phyloP scores from a whole-genome alignment of 2,329 filamentous ascomycete genomes.

The Fusarium anguioides region DNA sequence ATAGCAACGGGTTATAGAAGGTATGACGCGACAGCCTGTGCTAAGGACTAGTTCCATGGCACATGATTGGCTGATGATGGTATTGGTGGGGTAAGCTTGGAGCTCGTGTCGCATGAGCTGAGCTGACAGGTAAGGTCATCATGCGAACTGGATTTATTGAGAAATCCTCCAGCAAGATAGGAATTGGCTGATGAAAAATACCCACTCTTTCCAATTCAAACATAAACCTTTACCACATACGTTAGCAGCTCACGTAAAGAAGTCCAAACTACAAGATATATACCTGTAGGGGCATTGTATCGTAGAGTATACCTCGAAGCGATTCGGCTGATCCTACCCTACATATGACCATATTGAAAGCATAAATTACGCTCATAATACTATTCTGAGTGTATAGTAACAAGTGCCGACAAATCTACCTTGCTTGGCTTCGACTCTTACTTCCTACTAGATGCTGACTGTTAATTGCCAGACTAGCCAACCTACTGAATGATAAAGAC shows the following conservation, averaged over 20 bases:
- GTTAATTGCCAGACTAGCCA: too few species aligned
- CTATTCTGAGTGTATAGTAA: too few species aligned
- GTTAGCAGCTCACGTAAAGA: background rate
- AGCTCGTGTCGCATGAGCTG: background rate
- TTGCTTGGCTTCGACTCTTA: too few species aligned
- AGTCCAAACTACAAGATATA: too few species aligned
- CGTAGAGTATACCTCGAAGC: background rate
- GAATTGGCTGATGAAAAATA: too few species aligned
- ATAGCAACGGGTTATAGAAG: conserved; percentile 1
- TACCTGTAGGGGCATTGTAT: too few species aligned
- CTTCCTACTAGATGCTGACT: too few species aligned
- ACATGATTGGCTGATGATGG: conserved; percentile 29
- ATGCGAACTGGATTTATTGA: background rate
- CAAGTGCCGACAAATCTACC: too few species aligned
- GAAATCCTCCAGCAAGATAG: too few species aligned
- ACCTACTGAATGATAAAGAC: too few species aligned
- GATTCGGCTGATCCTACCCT: background rate
- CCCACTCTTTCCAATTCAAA: too few species aligned
- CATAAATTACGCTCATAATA: too few species aligned
- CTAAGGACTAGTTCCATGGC: conserved; percentile 1
- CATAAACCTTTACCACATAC: background rate
- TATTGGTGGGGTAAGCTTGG: conserved; percentile 5
- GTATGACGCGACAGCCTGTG: conserved; percentile 36
- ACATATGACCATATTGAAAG: background rate
- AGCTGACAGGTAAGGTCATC: background rate